These are phyloP conservation scores for Aspergillus aculeatus DNA, from an alignment of 2,329 filamentous ascomycete species.

Conservation along the genomic window DNA sequence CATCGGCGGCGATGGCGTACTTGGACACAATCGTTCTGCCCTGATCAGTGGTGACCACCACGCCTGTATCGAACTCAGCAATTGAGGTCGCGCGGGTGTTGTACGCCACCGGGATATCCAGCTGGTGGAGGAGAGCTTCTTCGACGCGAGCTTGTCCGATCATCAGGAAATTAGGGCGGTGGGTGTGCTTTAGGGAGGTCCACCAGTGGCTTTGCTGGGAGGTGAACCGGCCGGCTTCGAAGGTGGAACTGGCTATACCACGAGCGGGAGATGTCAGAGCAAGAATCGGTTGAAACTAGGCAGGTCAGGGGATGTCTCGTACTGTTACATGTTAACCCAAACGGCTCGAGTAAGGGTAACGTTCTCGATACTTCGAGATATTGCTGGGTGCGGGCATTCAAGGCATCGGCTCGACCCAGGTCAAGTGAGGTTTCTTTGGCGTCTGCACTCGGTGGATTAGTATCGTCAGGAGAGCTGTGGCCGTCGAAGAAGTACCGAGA, in stretches of 20 bases:
- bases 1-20: slow-evolving; percentile 4
- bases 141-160: slow-evolving; percentile 6
- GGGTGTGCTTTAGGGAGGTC: slow-evolving; percentile 7
- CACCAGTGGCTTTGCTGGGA: slow-evolving; percentile 10
- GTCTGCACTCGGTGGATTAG: too few relatives aligned
- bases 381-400: neutral
- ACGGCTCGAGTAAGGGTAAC: too few relatives aligned
- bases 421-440: slow-evolving; percentile 1
- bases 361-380: too few relatives aligned
- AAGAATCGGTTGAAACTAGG: too few relatives aligned
- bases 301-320: too few relatives aligned
- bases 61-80: too few relatives aligned
- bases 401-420: neutral
- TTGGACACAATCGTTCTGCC: neutral
- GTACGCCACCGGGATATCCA: too few relatives aligned
- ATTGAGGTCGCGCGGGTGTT: too few relatives aligned
- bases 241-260: slow-evolving; percentile 6
- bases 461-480: too few relatives aligned
- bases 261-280: too few relatives aligned
- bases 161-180: slow-evolving; percentile 8
- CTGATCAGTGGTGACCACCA: neutral
- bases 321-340: too few relatives aligned
- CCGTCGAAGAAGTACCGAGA: too few relatives aligned
- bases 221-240: slow-evolving; percentile 5
- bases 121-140: neutral